These are phyloP conservation scores for Xerocomellus intermedius DNA, from an alignment of 768 basidiomycete species.

Conservation along the genomic window DNA sequence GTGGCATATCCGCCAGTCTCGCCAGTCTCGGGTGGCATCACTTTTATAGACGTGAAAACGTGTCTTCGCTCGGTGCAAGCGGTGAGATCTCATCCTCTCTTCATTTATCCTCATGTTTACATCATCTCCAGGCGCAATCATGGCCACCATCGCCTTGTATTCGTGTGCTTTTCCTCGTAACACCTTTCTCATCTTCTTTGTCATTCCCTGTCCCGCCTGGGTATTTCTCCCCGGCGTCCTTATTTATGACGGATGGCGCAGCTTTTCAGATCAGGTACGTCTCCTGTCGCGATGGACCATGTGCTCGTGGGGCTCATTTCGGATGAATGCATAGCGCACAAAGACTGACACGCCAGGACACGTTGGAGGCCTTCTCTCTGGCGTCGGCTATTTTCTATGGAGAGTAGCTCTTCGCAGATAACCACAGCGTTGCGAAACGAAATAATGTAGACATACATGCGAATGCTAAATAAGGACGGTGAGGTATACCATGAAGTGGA, in stretches of 20 bases:
- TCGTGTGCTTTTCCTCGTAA: slow-evolving; percentile 67
- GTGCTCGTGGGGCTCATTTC: neutral
- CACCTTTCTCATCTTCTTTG: slow-evolving; percentile 69
- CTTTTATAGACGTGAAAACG: slow-evolving; percentile 26
- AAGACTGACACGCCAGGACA: slow-evolving; percentile 64
- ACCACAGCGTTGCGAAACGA: neutral
- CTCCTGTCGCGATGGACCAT: neutral
- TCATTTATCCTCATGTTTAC: neutral
- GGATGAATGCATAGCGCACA: slow-evolving; percentile 39
- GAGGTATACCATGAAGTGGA: slow-evolving; percentile 14
- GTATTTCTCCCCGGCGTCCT: slow-evolving; percentile 60
- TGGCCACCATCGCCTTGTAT: slow-evolving; percentile 66
- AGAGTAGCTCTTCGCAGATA: slow-evolving; percentile 30
- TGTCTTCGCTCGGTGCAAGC: slow-evolving; percentile 65
- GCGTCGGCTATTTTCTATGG: slow-evolving; percentile 51
- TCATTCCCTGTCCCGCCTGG: slow-evolving; percentile 82
- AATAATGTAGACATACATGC: slow-evolving; percentile 10
- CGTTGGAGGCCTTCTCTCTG: slow-evolving; percentile 63
- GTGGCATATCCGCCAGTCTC: slow-evolving; percentile 57
- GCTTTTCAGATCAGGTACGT: slow-evolving; percentile 36
- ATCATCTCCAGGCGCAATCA: slow-evolving; percentile 59
- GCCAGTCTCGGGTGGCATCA: slow-evolving; percentile 48
- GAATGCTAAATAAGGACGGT: slow-evolving; percentile 1
- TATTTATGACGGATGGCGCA: slow-evolving; percentile 35
- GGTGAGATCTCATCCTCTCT: slow-evolving; percentile 41